Evolutionary conservation across 148 eudicot species (phyloP), one percentile per base, ranked within the genome.

Genomic region (Limonium bicolor): DNA sequence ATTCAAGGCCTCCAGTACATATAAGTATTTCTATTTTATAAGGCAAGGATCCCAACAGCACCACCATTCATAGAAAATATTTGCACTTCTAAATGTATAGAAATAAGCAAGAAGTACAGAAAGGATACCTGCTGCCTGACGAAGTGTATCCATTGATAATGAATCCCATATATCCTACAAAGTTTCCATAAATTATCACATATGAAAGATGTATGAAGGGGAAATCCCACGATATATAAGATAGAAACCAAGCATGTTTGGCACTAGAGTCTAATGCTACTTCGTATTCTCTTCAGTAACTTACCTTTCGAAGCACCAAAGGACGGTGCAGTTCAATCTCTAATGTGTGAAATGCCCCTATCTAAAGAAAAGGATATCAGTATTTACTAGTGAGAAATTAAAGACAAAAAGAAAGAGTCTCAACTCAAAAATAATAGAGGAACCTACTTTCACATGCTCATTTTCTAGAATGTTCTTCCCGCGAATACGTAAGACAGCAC

Each of bases 301-400:
- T 41, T 72, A 88, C 97, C 92, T 90, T 90, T 50, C 80, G 70
- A 18, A 90, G 45, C 41, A 84, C 93, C 59, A 90, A 84, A 58
- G 97, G 85, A 5, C 97, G 87, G 35, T 75, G 84, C 29, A 77
- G 74, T 56, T 90, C 97, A 55, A 90, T 54, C 69, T 90, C 97
- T 48, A 90, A 66, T 0, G 97, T 90, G 65, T 90, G 97, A 54
- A 90, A 90, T 45, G 86, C 87, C 42, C 97, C 97, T 45, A 90
- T 90, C 97, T 88, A 67, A 53, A 72, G 38, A 41, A 19, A 45
- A 37, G 39, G 60, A 45, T 41, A 24, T 19, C 16, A 38, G 27
- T 20, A 28, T 23, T 6, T 43, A 19, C n/a, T 20, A 2, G 19
- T 43, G 31, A 25, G 48, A 24, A 43, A 43, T 23, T 14, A 17